These are phyloP conservation scores for Acanthamoeba healyi DNA, from an alignment of 208 protist species.

Conservation along the genomic window DNA sequence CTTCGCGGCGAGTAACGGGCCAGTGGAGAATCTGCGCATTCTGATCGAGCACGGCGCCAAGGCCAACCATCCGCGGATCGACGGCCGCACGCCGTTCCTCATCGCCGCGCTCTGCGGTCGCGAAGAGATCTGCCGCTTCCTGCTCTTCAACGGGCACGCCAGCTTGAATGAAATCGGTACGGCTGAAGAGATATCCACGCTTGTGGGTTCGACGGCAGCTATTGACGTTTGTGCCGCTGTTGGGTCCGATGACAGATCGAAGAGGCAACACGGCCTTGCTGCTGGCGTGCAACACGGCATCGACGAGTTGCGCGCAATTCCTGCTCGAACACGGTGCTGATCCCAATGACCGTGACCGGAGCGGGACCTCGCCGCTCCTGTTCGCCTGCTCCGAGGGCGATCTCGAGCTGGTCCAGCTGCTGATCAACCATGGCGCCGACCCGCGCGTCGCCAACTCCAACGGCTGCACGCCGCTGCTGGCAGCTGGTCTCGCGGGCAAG, in stretches of 20 bases:
- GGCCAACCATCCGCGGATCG: neutral
- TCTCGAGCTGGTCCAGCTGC: slow-evolving; percentile 4
- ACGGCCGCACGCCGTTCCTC: slow-evolving; percentile 41
- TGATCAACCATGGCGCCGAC: neutral
- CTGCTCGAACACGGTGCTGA: slow-evolving; percentile 45
- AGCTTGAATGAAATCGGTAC: neutral
- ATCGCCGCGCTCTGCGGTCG: neutral
- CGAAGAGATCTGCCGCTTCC: slow-evolving; percentile 2
- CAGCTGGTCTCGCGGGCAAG: neutral
- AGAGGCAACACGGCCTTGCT: neutral
- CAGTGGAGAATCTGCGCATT: slow-evolving; percentile 42
- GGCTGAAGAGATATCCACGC: neutral
- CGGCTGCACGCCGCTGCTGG: slow-evolving; percentile 38
- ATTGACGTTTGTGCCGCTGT: no score
- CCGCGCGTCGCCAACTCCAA: neutral
- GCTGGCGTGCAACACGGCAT: neutral
- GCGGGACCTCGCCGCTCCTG: neutral
- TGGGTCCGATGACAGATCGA: neutral
- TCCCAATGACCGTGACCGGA: slow-evolving; percentile 15
- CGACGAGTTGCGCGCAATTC: neutral
- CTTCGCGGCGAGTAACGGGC: slow-evolving; percentile 10
- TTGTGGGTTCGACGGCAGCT: neutral
- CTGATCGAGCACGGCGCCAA: slow-evolving; percentile 26
- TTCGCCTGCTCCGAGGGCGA: slow-evolving; percentile 37
- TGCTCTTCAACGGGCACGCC: slow-evolving; percentile 22